Evolutionary conservation across 768 basidiomycete species (phyloP), one percentile per base, ranked within the genome.

Genomic region (Gloeostereum incarnatum): DNA sequence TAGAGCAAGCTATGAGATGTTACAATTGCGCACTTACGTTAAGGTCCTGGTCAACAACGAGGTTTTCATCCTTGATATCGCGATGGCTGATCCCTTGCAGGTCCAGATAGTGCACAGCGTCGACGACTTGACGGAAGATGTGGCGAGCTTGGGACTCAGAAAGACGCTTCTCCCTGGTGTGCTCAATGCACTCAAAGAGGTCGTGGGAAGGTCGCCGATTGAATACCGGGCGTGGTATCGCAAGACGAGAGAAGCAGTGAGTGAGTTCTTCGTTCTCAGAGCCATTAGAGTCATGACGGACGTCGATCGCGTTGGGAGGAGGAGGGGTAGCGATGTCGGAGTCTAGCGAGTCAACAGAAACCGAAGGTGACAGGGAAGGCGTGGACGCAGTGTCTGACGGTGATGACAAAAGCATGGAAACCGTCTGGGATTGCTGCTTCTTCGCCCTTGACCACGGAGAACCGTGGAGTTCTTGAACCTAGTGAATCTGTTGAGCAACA

Each of bases 61-160:
- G 58, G 52, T 99, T 99, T 58, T 99, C 94, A 39, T 97, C 94
- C 56, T 99, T 99, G 50, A 99, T 80, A 56, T 99, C 94, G 27
- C 94, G 82, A 57, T 99, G 94, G 0, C 84, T 79, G 48, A 98
- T 86, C 19, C 92, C 89, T 43, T 76, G 80, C 32, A 66, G 63
- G 50, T 94, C 73, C 24, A 97, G 70, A 52, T 92, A 89, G 44
- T 73, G 60, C 5, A 92, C 83, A 25, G 81, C 85, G 40, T 90
- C 84, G 36, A 89, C 87, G 31, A 96, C 75, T 60, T 97, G 93
- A 23, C 71, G 66, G 55, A 94, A 91, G 47, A 96, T 78, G 58
- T 80, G 80, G 37, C 80, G 75, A 7, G 90, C 84, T 52, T 85
- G 77, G 33, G 61, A 63, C 58, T 94, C 91, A 9, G 76, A 71